A percentile compares a stretch with the other conserved stretches of the same genome.
Evolutionary conservation across 345 rosid species (phyloP).

Genomic region (Eucalyptus viminalis): DNA sequence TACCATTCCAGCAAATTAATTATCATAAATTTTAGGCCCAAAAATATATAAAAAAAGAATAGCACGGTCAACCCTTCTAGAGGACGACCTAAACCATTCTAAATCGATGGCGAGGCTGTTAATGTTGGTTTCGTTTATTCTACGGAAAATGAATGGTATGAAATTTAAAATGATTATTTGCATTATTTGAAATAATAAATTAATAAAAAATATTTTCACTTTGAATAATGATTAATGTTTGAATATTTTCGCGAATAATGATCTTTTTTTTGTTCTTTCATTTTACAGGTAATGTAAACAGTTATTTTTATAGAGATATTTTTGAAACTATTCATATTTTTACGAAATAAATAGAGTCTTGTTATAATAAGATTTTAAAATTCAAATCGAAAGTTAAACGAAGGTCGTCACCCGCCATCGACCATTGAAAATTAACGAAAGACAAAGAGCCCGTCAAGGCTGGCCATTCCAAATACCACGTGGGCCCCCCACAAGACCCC

Average conservation of each 20-base stretch:
- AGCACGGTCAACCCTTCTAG: background rate
- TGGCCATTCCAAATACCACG: background rate
- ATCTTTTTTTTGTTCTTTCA: background rate
- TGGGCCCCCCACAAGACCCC: background rate
- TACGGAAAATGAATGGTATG: background rate
- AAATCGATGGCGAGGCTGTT: background rate
- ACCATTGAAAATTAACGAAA: background rate
- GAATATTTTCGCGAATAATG: accelerated
- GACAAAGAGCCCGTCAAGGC: background rate
- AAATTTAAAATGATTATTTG: accelerated
- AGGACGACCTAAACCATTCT: background rate
- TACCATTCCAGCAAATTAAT: background rate
- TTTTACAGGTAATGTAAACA: background rate
- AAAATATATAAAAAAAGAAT: accelerated
- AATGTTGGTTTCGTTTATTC: background rate
- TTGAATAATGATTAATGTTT: background rate
- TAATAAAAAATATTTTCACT: background rate
- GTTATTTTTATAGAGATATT: background rate
- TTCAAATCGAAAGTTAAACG: background rate
- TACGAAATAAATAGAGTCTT: background rate
- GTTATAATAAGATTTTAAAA: no score
- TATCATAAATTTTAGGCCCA: background rate
- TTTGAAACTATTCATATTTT: background rate
- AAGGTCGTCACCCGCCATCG: background rate
- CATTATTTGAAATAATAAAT: background rate